phyloP scores from a whole-genome alignment of 208 protist genomes.

The Strigomonas culicis region DNA sequence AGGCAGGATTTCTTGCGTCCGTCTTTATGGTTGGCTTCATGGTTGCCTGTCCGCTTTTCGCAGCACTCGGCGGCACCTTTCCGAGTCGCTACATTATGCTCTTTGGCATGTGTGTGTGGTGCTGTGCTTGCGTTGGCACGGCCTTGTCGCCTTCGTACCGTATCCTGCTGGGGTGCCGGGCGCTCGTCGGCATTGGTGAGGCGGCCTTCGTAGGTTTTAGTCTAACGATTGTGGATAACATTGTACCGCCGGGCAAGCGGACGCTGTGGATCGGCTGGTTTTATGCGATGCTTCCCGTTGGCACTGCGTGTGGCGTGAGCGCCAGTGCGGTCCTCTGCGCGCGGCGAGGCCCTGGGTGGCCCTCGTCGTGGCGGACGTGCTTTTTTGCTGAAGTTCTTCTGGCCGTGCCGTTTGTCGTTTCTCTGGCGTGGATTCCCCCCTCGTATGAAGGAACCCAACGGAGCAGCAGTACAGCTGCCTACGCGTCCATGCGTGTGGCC shows the following conservation, averaged over 20 bases:
- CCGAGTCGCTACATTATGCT: conserved; percentile 40
- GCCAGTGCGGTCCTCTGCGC: conserved; percentile 50
- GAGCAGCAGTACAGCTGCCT: not conserved
- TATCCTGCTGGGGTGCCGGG: conserved; percentile 42
- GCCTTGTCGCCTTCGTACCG: conserved; percentile 43
- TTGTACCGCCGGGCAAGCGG: conserved; percentile 49
- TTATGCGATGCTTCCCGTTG: conserved; percentile 85
- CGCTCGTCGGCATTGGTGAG: conserved; percentile 74
- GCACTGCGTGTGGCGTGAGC: conserved; percentile 73
- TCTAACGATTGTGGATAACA: conserved; percentile 78
- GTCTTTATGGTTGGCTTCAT: conserved; percentile 85
- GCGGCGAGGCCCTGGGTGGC: not conserved
- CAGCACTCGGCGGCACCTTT: conserved; percentile 31
- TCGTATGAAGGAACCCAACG: not conserved
- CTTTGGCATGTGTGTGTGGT: conserved; percentile 63
- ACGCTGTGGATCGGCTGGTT: conserved; percentile 83
- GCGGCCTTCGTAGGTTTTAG: conserved; percentile 79
- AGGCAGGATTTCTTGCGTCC: conserved; percentile 58
- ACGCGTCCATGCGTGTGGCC: not conserved
- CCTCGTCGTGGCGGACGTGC: conserved; percentile 45
- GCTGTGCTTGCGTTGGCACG: conserved; percentile 36
- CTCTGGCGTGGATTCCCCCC: conserved; percentile 21
- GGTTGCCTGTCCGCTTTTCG: conserved; percentile 61
- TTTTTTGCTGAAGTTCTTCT: conserved; percentile 53
- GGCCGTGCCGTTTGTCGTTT: conserved; percentile 34